phyloP scores from a whole-genome alignment of 257 asterid genomes.

The Ophiorrhiza pumila region DNA sequence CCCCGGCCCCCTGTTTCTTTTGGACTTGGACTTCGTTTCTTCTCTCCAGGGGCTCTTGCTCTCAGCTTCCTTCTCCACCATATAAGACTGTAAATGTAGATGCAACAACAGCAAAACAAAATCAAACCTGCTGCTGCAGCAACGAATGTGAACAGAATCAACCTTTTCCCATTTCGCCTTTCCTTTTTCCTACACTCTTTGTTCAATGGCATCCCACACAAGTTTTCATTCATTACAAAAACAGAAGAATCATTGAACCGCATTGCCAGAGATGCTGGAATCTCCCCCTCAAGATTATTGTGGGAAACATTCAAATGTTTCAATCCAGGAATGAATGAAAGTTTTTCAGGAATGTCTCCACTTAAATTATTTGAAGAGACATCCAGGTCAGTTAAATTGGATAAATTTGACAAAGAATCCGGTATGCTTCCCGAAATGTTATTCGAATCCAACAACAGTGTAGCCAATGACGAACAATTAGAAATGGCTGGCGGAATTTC shows the following conservation, averaged over 20 bases:
- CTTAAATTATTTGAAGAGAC: conserved; percentile 53
- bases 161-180: conserved; percentile 44
- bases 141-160: conserved; percentile 54
- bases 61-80: conserved; percentile 62
- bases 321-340: conserved; percentile 41
- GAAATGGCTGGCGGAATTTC: conserved; percentile 55
- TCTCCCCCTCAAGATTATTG: conserved; percentile 69
- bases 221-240: conserved; percentile 44
- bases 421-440: conserved; percentile 61
- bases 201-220: conserved; percentile 65
- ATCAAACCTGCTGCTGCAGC: conserved; percentile 58
- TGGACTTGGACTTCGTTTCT: conserved; percentile 80
- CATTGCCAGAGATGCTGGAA: conserved; percentile 55
- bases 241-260: conserved; percentile 62
- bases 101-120: conserved; percentile 52
- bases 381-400: conserved; percentile 41
- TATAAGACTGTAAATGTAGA: conserved; percentile 56
- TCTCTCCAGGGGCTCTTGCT: conserved; percentile 52
- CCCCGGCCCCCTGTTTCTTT: conserved; percentile 60
- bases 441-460: conserved; percentile 53
- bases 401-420: conserved; percentile 38
- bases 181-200: conserved; percentile 35
- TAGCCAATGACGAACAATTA: conserved; percentile 51
- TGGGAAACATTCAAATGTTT: conserved; percentile 51
- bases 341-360: conserved; percentile 56